Evolutionary conservation across 2,329 filamentous ascomycete species (phyloP).

Genomic region (Elsinoe australis): DNA sequence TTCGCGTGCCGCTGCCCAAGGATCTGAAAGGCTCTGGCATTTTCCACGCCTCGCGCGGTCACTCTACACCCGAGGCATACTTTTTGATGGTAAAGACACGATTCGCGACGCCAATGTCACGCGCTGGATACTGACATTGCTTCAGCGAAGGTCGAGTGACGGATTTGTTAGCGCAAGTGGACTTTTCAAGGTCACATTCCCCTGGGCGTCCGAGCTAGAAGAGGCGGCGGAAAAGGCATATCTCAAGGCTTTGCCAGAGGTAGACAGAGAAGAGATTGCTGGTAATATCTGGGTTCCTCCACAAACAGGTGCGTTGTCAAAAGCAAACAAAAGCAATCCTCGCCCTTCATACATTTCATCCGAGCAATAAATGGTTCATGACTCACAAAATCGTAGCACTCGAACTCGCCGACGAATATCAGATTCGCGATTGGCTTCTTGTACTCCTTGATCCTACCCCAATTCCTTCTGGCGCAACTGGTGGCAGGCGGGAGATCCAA

Average conservation of each 20-base stretch:
- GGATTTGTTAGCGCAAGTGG: constrained; percentile 79
- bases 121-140: too few relatives aligned
- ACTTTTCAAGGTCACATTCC: constrained; percentile 88
- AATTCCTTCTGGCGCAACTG: constrained; percentile 56
- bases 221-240: constrained; percentile 74
- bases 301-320: constrained; percentile 48
- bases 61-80: constrained; percentile 72
- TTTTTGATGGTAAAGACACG: constrained; percentile 71
- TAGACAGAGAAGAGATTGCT: constrained; percentile 84
- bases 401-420: constrained; percentile 76
- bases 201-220: constrained; percentile 57
- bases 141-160: constrained; percentile 73
- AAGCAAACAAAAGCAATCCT: constrained; percentile 1
- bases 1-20: constrained; percentile 85
- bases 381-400: constrained; percentile 52
- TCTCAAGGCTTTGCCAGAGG: constrained; percentile 73
- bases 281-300: constrained; percentile 96
- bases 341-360: constrained; percentile 14
- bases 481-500: constrained; percentile 57
- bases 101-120: background rate
- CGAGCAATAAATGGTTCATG: background rate
- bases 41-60: constrained; percentile 63
- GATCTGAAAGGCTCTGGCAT: constrained; percentile 83
- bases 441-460: constrained; percentile 86
- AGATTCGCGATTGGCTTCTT: constrained; percentile 76